These are phyloP conservation scores for Nicotiana obtusifolia DNA, from an alignment of 257 asterid species.

Conservation along the genomic window DNA sequence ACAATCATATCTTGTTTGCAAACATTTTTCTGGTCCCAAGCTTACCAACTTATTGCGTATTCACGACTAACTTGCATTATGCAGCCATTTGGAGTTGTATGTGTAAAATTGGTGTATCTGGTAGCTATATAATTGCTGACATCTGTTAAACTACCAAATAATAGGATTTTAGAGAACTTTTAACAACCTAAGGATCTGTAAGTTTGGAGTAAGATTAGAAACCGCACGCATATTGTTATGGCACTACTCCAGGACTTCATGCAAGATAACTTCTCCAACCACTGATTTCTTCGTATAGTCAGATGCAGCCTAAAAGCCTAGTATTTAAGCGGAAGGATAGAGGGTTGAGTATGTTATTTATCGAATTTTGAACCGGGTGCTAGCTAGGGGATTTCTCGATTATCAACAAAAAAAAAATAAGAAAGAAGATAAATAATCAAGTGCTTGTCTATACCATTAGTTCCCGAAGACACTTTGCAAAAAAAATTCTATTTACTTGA, in stretches of 20 bases:
- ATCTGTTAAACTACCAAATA: not conserved
- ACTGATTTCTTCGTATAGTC: not conserved
- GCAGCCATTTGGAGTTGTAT: not conserved
- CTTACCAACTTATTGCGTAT: not conserved
- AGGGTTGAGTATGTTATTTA: not conserved
- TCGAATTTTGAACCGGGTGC: not conserved
- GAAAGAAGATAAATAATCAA: not conserved
- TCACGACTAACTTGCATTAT: not conserved
- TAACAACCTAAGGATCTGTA: not conserved
- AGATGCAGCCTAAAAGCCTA: no score
- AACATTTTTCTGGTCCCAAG: not conserved
- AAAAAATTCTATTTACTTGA: no score
- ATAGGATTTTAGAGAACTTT: not conserved
- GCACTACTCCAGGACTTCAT: not conserved
- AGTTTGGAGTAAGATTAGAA: not conserved
- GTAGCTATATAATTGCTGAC: not conserved
- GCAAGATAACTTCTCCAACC: not conserved
- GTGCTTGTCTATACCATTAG: not conserved
- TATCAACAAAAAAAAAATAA: not conserved
- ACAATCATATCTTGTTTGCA: not conserved
- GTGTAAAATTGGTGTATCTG: not conserved
- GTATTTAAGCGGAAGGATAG: not conserved
- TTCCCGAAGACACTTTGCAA: no score
- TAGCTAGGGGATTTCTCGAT: not conserved
- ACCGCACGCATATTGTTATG: not conserved